phyloP scores from a whole-genome alignment of 805 yeast genomes.

The Kregervanrija delftensis region DNA sequence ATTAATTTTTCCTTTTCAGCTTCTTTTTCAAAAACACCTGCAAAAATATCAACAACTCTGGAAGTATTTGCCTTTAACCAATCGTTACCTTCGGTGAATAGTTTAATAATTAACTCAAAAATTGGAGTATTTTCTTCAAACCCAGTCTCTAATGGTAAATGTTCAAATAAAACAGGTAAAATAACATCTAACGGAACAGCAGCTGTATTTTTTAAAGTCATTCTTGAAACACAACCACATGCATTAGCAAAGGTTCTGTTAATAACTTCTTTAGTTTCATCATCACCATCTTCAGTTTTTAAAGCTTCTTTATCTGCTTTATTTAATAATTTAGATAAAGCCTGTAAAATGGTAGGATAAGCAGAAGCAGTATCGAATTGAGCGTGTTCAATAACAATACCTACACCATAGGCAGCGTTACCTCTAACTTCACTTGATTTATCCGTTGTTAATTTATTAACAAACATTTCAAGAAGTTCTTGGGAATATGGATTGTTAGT shows the following conservation, averaged over 20 bases:
- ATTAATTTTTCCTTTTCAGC: conserved; percentile 63
- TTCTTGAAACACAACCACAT: conserved; percentile 93
- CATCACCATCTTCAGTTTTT: conserved; percentile 59
- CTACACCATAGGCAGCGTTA: conserved; percentile 94
- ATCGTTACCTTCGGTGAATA: conserved; percentile 59
- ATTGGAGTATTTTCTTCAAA: conserved; percentile 92
- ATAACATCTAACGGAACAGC: conserved; percentile 75
- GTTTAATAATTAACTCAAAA: conserved; percentile 64
- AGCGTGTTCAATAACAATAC: conserved; percentile 56
- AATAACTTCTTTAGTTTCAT: conserved; percentile 70
- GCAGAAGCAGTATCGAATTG: conserved; percentile 49
- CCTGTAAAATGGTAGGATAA: conserved; percentile 62
- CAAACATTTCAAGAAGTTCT: conserved; percentile 65
- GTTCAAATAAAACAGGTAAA: conserved; percentile 64
- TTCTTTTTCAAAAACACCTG: conserved; percentile 67
- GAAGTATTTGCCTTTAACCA: conserved; percentile 51
- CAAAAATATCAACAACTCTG: conserved; percentile 59
- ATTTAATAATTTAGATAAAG: conserved; percentile 64
- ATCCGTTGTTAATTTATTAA: conserved; percentile 63
- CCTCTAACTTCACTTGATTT: conserved; percentile 85
- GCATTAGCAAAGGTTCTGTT: conserved; percentile 89
- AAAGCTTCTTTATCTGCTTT: conserved; percentile 69
- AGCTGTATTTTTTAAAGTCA: conserved; percentile 65
- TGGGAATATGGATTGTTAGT: conserved; percentile 56
- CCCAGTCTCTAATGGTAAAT: conserved; percentile 82